These are phyloP conservation scores for Spathaspora girioi DNA, from an alignment of 805 yeast genomes.

Conservation along the genomic window DNA sequence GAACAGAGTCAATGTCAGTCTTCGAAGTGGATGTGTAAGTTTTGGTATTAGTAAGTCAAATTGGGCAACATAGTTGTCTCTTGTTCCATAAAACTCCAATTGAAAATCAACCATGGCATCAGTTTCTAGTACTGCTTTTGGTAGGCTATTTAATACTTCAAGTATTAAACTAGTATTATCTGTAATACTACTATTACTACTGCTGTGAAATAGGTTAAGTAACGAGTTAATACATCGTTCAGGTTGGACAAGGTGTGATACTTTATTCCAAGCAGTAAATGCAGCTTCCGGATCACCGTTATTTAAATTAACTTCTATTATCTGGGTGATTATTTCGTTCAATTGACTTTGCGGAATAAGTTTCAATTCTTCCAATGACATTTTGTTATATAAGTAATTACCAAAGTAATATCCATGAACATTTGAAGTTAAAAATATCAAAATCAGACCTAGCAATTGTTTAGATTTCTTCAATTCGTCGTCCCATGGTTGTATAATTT, in stretches of 20 bases:
- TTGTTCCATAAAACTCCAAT: neutral
- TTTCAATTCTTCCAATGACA: neutral
- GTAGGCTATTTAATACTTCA: neutral
- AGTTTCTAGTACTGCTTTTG: neutral
- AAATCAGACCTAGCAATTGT: neutral
- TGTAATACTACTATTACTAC: too few relatives aligned
- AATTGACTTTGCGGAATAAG: neutral
- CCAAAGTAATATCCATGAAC: slow-evolving; percentile 7
- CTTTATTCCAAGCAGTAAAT: neutral
- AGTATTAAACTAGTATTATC: neutral
- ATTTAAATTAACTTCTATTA: neutral
- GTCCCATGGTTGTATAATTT: neutral
- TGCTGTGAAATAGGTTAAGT: neutral
- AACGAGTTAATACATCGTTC: neutral
- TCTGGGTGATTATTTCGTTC: neutral
- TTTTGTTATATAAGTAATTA: slow-evolving; percentile 3
- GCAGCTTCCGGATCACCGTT: neutral
- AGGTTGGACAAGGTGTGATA: neutral
- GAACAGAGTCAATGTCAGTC: slow-evolving; percentile 31
- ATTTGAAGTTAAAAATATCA: slow-evolving; percentile 1
- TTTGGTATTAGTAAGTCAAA: slow-evolving; percentile 18
- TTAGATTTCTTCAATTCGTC: neutral
- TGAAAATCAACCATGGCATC: slow-evolving; percentile 1
- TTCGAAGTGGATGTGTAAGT: slow-evolving; percentile 26
- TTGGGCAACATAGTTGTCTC: slow-evolving; percentile 1